Evolutionary conservation across 768 basidiomycete genomes (phyloP).

Genomic region (Naganishia onofrii): DNA sequence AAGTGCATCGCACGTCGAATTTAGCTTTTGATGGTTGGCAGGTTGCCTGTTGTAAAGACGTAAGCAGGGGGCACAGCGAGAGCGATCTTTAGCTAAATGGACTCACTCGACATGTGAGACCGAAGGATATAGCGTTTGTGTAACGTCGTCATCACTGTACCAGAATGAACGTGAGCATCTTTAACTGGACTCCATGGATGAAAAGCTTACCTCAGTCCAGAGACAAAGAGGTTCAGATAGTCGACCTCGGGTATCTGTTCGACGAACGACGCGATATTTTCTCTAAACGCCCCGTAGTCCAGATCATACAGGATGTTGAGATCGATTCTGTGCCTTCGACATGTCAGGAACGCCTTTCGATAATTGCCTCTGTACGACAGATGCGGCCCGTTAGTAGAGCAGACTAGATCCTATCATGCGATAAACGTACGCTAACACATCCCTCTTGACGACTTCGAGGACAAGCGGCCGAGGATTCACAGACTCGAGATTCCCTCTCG

Average conservation of each 20-base stretch:
- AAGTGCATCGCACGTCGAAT: slow-evolving; percentile 72
- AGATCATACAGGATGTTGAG: slow-evolving; percentile 83
- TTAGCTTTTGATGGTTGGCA: slow-evolving; percentile 55
- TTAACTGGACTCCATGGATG: not conserved
- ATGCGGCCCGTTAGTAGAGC: slow-evolving; percentile 22
- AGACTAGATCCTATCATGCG: not conserved
- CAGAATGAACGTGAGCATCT: not conserved
- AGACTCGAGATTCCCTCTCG: slow-evolving; percentile 92
- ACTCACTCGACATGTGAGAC: slow-evolving; percentile 10
- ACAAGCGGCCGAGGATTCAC: slow-evolving; percentile 89
- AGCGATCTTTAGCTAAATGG: no score
- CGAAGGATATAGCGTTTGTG: slow-evolving; percentile 44
- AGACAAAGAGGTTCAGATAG: slow-evolving; percentile 86
- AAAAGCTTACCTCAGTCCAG: slow-evolving; percentile 67
- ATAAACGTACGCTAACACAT: slow-evolving; percentile 67
- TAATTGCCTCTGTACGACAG: slow-evolving; percentile 63
- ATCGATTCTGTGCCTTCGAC: slow-evolving; percentile 90
- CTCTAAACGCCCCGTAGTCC: slow-evolving; percentile 66
- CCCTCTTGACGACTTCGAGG: slow-evolving; percentile 73
- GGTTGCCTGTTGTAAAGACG: slow-evolving; percentile 1
- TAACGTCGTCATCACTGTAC: slow-evolving; percentile 46
- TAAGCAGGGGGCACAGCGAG: not conserved
- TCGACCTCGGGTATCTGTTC: slow-evolving; percentile 86
- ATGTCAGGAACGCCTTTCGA: slow-evolving; percentile 82
- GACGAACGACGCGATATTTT: slow-evolving; percentile 65